Percentiles rank a stretch among this genome's conserved stretches.
These are phyloP conservation scores for Fusarium armeniacum DNA, from an alignment of 2,329 filamentous ascomycete genomes.

Conservation along the genomic window DNA sequence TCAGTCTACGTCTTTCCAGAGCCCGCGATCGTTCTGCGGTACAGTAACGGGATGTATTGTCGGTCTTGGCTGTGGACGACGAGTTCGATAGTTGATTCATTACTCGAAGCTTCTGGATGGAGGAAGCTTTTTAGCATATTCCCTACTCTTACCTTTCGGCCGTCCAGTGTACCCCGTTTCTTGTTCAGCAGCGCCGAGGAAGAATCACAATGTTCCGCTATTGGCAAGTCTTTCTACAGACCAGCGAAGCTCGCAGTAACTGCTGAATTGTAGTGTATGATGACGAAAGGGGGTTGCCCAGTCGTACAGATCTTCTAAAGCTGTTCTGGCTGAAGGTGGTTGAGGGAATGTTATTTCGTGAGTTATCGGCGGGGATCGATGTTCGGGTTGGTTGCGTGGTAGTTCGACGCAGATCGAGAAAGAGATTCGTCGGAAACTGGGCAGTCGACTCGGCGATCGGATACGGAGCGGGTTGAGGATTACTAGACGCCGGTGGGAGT, in stretches of 20 bases:
- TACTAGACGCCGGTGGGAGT: neutral
- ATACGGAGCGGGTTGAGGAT: neutral
- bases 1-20: accelerated
- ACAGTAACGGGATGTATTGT: neutral
- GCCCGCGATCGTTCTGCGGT: accelerated
- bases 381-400: neutral
- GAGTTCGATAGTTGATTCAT: neutral
- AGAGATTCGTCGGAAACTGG: neutral
- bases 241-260: neutral
- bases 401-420: slow-evolving; percentile 6
- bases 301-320: neutral
- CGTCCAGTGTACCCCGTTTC: neutral
- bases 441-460: neutral
- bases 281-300: neutral
- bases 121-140: neutral
- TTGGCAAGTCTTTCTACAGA: neutral
- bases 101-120: neutral
- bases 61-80: neutral
- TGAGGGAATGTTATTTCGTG: neutral
- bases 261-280: neutral
- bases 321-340: slow-evolving; percentile 1
- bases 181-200: neutral
- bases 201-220: neutral
- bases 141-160: neutral
- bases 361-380: neutral